phyloP scores from a whole-genome alignment of 2,329 filamentous ascomycete species.

The Aureobasidium uvarum region DNA sequence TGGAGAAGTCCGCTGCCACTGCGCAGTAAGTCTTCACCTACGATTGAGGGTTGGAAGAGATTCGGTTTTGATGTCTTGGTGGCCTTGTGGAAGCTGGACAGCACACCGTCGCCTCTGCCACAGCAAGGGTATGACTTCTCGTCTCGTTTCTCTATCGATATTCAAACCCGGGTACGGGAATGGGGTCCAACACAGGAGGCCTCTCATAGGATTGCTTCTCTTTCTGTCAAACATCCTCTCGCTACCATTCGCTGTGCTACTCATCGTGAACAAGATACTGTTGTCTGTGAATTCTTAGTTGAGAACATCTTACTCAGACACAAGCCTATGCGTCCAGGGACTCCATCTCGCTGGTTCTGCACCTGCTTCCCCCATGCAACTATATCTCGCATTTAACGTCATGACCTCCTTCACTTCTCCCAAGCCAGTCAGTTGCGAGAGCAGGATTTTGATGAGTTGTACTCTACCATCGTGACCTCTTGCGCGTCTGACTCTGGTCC shows the following conservation, averaged over 20 bases:
- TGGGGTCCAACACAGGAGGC: background rate
- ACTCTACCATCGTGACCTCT: background rate
- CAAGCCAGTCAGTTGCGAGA: background rate
- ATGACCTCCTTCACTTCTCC: background rate
- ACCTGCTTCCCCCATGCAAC: no score
- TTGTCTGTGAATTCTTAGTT: no score
- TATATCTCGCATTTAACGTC: background rate
- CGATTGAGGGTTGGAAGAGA: background rate
- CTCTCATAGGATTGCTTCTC: background rate
- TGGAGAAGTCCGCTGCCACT: constrained; percentile 27
- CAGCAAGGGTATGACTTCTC: background rate
- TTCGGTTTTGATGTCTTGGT: background rate
- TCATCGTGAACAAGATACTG: no score
- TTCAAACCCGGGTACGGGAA: no score
- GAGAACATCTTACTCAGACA: no score
- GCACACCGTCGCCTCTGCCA: background rate
- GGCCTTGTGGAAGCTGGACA: background rate
- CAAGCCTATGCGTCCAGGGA: no score
- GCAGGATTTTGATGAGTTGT: no score
- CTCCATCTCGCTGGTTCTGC: no score
- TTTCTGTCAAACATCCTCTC: no score
- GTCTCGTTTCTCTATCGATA: background rate
- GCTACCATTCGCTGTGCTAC: no score
- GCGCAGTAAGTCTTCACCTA: background rate
- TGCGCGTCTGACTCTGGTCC: background rate